Percentiles rank a stretch among this genome's conserved stretches.
These are phyloP conservation scores for Amylostereum chailletii DNA, from an alignment of 1,284 basidiomycete species.

Conservation along the genomic window DNA sequence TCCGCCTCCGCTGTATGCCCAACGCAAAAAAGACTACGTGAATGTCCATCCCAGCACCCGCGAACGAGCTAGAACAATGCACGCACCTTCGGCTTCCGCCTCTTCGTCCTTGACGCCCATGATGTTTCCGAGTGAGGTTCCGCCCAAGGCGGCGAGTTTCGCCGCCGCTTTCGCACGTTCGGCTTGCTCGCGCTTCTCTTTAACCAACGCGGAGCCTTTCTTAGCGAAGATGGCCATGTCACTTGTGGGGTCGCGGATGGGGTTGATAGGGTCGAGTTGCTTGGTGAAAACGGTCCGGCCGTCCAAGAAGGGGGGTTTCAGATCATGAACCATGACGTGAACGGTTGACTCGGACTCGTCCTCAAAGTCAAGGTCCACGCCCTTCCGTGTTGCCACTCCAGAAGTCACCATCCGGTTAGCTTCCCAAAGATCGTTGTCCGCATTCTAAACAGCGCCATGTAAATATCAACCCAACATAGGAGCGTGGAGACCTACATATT, in stretches of 20 bases:
- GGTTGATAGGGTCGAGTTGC: slow-evolving; percentile 95
- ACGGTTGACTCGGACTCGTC: slow-evolving; percentile 94
- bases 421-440: slow-evolving; percentile 98
- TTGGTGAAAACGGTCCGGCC: slow-evolving; percentile 95
- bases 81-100: slow-evolving; percentile 75
- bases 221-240: slow-evolving; percentile 95
- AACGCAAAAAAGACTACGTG: slow-evolving; percentile 45
- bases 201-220: slow-evolving; percentile 90
- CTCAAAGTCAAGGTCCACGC: slow-evolving; percentile 86
- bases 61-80: slow-evolving; percentile 13
- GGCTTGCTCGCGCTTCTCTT: slow-evolving; percentile 92
- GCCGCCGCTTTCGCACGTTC: slow-evolving; percentile 95
- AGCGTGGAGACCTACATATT: slow-evolving; percentile 60
- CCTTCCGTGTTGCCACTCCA: slow-evolving; percentile 81
- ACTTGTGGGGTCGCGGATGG: slow-evolving; percentile 87
- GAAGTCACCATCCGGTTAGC: slow-evolving; percentile 95
- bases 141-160: slow-evolving; percentile 87
- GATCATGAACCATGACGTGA: slow-evolving; percentile 94
- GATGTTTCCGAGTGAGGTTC: slow-evolving; percentile 91
- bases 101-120: slow-evolving; percentile 97
- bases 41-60: slow-evolving; percentile 51
- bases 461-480: no score
- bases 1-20: slow-evolving; percentile 51
- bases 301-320: slow-evolving; percentile 97
- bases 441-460: slow-evolving; percentile 49